These are phyloP conservation scores for Xylaria sp. DNA, from an alignment of 2,329 filamentous ascomycete genomes.

Conservation along the genomic window DNA sequence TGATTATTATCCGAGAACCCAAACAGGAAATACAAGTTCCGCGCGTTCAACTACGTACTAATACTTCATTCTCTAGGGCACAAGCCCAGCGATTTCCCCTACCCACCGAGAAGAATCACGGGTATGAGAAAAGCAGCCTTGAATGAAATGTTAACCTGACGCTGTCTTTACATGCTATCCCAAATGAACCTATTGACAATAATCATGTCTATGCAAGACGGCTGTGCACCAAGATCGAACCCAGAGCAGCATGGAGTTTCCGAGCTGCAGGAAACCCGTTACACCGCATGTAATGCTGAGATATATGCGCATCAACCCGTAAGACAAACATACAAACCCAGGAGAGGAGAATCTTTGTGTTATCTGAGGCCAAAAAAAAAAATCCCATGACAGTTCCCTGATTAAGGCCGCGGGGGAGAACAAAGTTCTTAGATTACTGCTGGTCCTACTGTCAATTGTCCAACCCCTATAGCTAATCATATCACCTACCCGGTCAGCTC, in stretches of 20 bases:
- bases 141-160: not conserved
- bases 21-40: not conserved
- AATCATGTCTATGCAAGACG: not conserved
- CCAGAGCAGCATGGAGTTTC: not conserved
- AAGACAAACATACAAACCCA: constrained; percentile 17
- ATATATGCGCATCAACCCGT: constrained; percentile 15
- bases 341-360: constrained; percentile 4
- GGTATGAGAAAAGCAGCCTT: not conserved
- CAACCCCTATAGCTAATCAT: not conserved
- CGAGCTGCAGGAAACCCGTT: constrained; percentile 19
- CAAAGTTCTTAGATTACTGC: no score
- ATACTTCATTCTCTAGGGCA: not conserved
- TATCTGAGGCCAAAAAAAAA: not conserved
- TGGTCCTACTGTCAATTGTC: not conserved
- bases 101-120: not conserved
- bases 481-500: not conserved
- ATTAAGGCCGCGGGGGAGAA: no score
- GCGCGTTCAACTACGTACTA: not conserved
- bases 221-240: not conserved
- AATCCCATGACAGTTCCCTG: no score
- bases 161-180: not conserved
- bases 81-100: not conserved
- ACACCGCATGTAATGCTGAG: constrained; percentile 21
- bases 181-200: not conserved
- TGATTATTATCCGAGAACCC: not conserved